Conservation (phyloP, 352 stramenopile genomes). For the Phytopythium kandeliae region DNA sequence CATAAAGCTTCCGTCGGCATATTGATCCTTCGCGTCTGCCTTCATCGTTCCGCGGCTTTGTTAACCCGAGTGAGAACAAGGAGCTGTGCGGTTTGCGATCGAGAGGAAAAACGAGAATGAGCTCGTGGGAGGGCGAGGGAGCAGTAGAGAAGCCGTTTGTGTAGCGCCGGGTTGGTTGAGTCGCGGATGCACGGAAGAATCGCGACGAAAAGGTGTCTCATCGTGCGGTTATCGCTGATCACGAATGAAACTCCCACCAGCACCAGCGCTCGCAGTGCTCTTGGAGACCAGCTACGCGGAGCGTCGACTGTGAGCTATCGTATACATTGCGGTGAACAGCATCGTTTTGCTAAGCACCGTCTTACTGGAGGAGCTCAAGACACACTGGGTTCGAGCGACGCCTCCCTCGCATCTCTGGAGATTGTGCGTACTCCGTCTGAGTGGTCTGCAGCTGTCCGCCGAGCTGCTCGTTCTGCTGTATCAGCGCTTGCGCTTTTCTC, state of each 20-base stretch:
- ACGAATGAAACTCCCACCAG: not conserved
- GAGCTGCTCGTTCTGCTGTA: conserved; percentile 23
- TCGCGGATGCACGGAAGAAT: not conserved
- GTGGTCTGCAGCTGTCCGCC: conserved; percentile 10
- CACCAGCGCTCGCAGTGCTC: not conserved
- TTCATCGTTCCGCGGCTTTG: conserved; percentile 16
- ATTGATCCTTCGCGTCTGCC: conserved; percentile 8
- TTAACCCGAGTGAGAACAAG: not conserved
- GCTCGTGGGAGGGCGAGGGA: not conserved
- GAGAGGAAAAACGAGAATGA: not conserved
- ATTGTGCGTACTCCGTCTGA: conserved; percentile 15
- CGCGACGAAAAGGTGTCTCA: conserved; percentile 1
- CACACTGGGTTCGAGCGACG: too few species aligned
- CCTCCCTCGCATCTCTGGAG: too few species aligned
- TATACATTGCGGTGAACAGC: too few species aligned
- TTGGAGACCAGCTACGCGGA: not conserved
- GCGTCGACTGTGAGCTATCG: too few species aligned
- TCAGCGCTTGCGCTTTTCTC: conserved; percentile 8
- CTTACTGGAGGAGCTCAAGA: not conserved
- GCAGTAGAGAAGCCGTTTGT: not conserved
- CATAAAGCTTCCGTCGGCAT: conserved; percentile 42
- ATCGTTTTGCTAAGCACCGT: not conserved
- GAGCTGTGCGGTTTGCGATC: not conserved
- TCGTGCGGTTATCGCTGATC: not conserved
- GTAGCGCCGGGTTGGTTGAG: not conserved